phyloP scores from a whole-genome alignment of 2,329 filamentous ascomycete genomes.

The Aureobasidium leucospermi region DNA sequence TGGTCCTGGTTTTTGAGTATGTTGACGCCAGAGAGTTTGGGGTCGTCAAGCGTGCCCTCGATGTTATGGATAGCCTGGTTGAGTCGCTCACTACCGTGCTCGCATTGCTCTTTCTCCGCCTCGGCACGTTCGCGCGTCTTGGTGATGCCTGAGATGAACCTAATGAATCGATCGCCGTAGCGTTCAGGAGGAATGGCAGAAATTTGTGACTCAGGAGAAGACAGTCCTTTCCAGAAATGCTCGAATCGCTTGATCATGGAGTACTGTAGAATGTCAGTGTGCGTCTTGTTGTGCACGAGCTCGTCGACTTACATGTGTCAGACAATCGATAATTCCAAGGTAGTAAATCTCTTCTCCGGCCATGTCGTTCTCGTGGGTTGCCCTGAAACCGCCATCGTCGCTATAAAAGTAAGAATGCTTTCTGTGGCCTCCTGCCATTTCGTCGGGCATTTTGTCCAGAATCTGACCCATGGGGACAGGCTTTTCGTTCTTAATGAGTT shows the following conservation, averaged over 20 bases:
- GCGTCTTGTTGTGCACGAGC: background rate
- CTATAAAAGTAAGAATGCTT: constrained; percentile 81
- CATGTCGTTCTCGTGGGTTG: constrained; percentile 81
- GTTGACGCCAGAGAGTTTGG: constrained; percentile 33
- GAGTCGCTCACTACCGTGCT: constrained; percentile 12
- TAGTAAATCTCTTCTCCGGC: constrained; percentile 94
- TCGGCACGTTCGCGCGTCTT: constrained; percentile 81
- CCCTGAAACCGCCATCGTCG: constrained; percentile 87
- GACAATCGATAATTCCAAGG: constrained; percentile 93
- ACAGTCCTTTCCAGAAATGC: constrained; percentile 93
- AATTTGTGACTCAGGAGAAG: constrained; percentile 75
- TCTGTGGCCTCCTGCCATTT: constrained; percentile 64
- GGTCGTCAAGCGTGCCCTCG: constrained; percentile 28
- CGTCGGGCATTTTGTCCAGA: constrained; percentile 79
- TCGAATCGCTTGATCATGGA: constrained; percentile 90
- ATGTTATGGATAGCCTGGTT: constrained; percentile 12
- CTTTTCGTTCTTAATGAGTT: constrained; percentile 87
- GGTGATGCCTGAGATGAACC: constrained; percentile 84
- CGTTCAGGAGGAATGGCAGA: constrained; percentile 83
- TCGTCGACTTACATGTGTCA: constrained; percentile 73
- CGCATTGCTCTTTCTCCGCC: constrained; percentile 38
- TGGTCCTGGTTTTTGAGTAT: constrained; percentile 21
- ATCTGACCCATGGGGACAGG: constrained; percentile 87
- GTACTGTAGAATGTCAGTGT: constrained; percentile 53
- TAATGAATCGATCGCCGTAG: constrained; percentile 89